phyloP scores from a whole-genome alignment of 345 rosid species.

The Sonneratia caseolaris region DNA sequence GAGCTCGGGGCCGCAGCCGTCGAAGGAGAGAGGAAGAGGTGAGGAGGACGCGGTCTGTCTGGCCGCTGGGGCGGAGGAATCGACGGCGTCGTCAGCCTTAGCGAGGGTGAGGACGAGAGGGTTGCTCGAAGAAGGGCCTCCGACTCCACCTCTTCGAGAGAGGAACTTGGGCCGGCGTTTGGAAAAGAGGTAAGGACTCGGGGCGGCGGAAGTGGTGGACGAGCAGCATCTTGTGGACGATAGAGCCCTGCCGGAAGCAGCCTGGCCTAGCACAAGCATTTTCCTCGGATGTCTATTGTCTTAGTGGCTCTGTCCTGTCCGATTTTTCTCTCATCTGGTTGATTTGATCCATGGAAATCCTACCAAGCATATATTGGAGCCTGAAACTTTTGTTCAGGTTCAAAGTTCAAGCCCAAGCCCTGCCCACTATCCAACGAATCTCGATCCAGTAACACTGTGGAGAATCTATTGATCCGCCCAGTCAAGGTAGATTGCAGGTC shows the following conservation, averaged over 20 bases:
- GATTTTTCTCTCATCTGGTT: too few species aligned
- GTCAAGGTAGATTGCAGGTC: too few species aligned
- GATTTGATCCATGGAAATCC: too few species aligned
- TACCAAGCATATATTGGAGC: too few species aligned
- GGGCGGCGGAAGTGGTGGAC: constrained; percentile 24
- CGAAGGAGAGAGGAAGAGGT: constrained; percentile 9
- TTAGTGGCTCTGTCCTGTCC: neutral
- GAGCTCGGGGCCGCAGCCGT: constrained; percentile 32
- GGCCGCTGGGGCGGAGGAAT: constrained; percentile 31
- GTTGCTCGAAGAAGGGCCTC: constrained; percentile 2
- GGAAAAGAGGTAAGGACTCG: constrained; percentile 23
- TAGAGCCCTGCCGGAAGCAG: constrained; percentile 41
- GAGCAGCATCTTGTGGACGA: constrained; percentile 24
- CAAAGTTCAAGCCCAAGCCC: too few species aligned
- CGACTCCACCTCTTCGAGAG: constrained; percentile 1
- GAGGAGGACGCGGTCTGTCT: constrained; percentile 19
- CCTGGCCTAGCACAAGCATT: constrained; percentile 46
- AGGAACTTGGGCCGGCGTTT: constrained; percentile 17
- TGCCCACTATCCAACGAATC: too few species aligned
- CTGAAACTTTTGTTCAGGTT: too few species aligned
- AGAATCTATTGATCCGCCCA: too few species aligned
- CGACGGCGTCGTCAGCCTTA: constrained; percentile 50
- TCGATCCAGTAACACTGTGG: too few species aligned
- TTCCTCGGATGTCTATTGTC: neutral
- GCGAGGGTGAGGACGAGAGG: constrained; percentile 33